These are phyloP conservation scores for Quillaja saponaria DNA, from an alignment of 306 rosid genomes.

Conservation along the genomic window DNA sequence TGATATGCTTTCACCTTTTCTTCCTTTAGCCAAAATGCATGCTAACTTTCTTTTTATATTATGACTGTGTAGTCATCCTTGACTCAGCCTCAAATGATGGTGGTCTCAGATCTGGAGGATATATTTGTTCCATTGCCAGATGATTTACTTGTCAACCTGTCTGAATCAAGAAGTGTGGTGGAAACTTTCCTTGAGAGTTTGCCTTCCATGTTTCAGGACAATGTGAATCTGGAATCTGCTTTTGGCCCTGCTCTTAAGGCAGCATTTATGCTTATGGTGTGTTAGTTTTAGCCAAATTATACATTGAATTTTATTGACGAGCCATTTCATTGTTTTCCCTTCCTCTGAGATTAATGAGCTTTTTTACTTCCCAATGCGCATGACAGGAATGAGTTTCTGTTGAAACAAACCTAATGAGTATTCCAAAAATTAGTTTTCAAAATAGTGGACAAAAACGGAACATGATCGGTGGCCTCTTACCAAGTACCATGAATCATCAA, in stretches of 20 bases:
- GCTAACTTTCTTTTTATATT: slow-evolving; percentile 35
- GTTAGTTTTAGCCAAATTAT: slow-evolving; percentile 25
- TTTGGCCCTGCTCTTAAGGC: slow-evolving; percentile 97
- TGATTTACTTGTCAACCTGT: slow-evolving; percentile 95
- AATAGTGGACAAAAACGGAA: no score
- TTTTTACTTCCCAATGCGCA: background rate
- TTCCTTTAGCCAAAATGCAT: slow-evolving; percentile 8
- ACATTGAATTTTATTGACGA: slow-evolving; percentile 17
- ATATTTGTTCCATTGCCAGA: slow-evolving; percentile 97
- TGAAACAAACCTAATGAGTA: background rate
- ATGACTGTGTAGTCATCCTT: slow-evolving; percentile 73
- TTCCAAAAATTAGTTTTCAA: no score
- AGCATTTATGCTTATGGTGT: slow-evolving; percentile 91
- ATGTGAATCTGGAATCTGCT: slow-evolving; percentile 89
- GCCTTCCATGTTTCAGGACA: slow-evolving; percentile 94
- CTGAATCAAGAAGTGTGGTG: slow-evolving; percentile 95
- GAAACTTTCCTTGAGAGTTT: slow-evolving; percentile 91
- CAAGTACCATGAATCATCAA: background rate
- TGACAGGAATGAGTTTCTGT: slow-evolving; percentile 3
- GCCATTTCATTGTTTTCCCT: slow-evolving; percentile 5
- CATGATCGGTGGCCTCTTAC: background rate
- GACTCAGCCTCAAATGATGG: slow-evolving; percentile 98
- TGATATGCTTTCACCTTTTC: slow-evolving; percentile 15
- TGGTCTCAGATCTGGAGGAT: slow-evolving; percentile 96
- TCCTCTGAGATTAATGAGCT: background rate